Percentiles rank a stretch among this genome's conserved stretches.
Conservation (phyloP, 1,284 basidiomycete species). For the Naganishia sp. region DNA sequence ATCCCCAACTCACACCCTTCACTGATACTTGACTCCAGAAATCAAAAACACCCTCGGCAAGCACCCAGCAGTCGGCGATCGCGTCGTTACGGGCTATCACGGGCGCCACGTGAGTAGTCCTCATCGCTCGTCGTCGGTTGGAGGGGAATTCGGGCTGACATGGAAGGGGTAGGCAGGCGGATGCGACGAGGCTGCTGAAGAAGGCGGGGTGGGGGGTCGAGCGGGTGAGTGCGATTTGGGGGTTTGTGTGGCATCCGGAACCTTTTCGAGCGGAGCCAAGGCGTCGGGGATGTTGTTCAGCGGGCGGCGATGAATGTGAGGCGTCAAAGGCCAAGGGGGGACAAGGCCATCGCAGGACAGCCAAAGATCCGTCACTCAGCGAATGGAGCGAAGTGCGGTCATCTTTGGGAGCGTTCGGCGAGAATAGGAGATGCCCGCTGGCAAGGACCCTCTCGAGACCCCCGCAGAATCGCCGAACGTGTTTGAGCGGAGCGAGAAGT, state of each 20-base stretch:
- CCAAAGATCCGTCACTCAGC: too few species aligned
- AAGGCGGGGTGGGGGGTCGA: constrained; percentile 49
- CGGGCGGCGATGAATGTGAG: too few species aligned
- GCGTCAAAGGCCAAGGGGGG: too few species aligned
- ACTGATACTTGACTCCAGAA: too few species aligned
- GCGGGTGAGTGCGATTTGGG: constrained; percentile 34
- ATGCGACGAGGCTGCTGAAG: constrained; percentile 49
- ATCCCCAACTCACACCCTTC: too few species aligned
- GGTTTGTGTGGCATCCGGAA: neutral
- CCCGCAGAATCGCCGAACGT: too few species aligned
- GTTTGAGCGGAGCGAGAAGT: too few species aligned
- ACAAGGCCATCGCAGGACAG: too few species aligned
- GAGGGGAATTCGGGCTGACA: neutral
- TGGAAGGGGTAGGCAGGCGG: constrained; percentile 37
- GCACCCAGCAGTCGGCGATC: constrained; percentile 24
- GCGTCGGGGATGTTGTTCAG: neutral
- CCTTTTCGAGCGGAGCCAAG: neutral
- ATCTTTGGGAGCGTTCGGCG: too few species aligned
- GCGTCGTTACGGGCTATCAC: constrained; percentile 47
- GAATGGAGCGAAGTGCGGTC: too few species aligned
- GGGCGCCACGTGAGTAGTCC: constrained; percentile 44
- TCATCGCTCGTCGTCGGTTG: neutral
- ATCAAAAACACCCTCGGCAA: constrained; percentile 15
- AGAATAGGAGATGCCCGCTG: too few species aligned
- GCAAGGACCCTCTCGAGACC: too few species aligned